Evolutionary conservation across 345 rosid genomes (phyloP), one percentile per base, ranked within the genome.

Genomic region (Geranium brycei): DNA sequence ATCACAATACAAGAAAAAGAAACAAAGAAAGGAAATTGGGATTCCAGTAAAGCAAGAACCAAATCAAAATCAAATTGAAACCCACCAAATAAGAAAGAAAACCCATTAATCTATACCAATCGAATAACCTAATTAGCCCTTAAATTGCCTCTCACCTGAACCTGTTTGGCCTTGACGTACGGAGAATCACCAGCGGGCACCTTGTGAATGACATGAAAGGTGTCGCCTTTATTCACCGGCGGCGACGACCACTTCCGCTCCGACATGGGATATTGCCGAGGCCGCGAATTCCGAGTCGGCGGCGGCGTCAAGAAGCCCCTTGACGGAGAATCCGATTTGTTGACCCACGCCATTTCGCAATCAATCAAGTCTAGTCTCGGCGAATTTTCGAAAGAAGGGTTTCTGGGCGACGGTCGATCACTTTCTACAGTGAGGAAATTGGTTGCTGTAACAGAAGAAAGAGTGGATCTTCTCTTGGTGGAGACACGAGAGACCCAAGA

Each of bases 171-270:
- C 78, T 77, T 81, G 69, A 82, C 93, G 63, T 89, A 89, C 41
- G 96, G 96, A 56, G 96, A 89, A 66, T 89, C 87, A 28, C 87
- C 85, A 17, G 84, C 70, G 11, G 96, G 96, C 17, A 89, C 96
- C 68, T 86, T 89, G 75, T 86, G 87, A 35, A 81, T 68, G 58
- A 78, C 81, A 77, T 86, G 92, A 55, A 84, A 86, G 5, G 74
- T 66, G 69, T 80, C 87, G 14, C 65, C 75, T 19, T 72, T 75
- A 69, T 72, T 66, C 32, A 66, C 61, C 0, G 86, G 79, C 19
- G 80, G 69, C 58, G 68, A 69, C 19, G 80, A 71, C 60, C 70
- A 69, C 64, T 72, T 80, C 74, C 78, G 76, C 81, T 84, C 92
- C 4, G 89, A 75, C 83, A 80, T 61, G 5, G 85, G 83, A 38